Percentiles rank a stretch among this genome's conserved stretches.
These are phyloP conservation scores for Lantana camara DNA, from an alignment of 257 asterid species.

Conservation along the genomic window DNA sequence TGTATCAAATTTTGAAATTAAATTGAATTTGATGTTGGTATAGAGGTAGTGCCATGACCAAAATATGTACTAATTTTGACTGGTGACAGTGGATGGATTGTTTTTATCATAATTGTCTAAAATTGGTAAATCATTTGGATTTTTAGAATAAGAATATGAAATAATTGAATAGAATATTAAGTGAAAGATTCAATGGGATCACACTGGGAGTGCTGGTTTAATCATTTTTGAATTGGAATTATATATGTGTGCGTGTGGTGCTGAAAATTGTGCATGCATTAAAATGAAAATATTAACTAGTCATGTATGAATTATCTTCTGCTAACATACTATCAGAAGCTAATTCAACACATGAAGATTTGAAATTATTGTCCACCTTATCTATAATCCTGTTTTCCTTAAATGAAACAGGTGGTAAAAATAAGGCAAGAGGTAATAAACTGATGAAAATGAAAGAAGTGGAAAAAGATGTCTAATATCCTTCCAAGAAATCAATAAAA, in stretches of 20 bases:
- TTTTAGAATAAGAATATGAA: neutral
- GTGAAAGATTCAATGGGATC: neutral
- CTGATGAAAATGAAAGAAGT: no score
- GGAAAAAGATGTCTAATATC: no score
- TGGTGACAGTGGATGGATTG: conserved; percentile 13
- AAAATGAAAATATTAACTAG: no score
- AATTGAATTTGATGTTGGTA: conserved; percentile 3
- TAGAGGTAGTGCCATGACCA: neutral
- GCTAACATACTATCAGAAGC: no score
- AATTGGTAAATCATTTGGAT: conserved; percentile 8
- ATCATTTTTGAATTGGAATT: no score
- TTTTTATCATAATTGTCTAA: neutral
- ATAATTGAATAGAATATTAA: neutral
- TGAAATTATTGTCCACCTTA: no score
- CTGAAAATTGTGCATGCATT: no score
- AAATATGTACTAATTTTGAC: neutral
- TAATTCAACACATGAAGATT: no score
- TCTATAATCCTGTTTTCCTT: no score
- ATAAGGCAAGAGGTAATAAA: neutral
- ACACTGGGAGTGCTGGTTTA: neutral
- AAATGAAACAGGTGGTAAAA: no score
- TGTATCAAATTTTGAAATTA: neutral
- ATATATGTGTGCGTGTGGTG: no score
- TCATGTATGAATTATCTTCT: no score
- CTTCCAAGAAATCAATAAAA: neutral